Conservation (phyloP, 1,139 yeast species). For the Debaryomycetaceae sp. region DNA sequence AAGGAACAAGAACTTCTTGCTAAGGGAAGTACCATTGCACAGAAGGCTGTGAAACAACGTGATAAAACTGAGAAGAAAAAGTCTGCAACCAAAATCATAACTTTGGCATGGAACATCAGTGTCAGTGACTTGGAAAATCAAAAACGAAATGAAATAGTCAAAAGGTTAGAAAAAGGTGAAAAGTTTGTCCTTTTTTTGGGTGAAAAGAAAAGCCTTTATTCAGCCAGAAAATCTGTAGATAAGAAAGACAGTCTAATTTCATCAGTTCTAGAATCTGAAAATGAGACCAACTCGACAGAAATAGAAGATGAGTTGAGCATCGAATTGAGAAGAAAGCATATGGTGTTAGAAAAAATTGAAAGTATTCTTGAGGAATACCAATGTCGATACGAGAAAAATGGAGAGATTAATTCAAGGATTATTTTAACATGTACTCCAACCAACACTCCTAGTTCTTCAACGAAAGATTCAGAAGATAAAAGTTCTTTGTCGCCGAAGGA, state of each 20-base stretch:
- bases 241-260: constrained; percentile 12
- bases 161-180: constrained; percentile 31
- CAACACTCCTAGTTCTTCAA: constrained; percentile 1
- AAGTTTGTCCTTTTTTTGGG: constrained; percentile 30
- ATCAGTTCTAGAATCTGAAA: constrained; percentile 8
- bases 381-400: constrained; percentile 29
- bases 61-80: constrained; percentile 34
- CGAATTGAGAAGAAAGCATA: constrained; percentile 30
- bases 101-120: constrained; percentile 40
- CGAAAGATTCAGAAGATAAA: constrained; percentile 4
- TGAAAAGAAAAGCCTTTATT: constrained; percentile 16
- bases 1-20: constrained; percentile 32
- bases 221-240: constrained; percentile 15
- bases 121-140: constrained; percentile 38
- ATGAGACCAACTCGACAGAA: constrained; percentile 5
- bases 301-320: constrained; percentile 18
- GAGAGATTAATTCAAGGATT: constrained; percentile 22
- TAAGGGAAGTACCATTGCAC: constrained; percentile 33
- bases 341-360: constrained; percentile 24
- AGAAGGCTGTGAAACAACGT: constrained; percentile 25
- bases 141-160: constrained; percentile 32
- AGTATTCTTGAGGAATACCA: constrained; percentile 26
- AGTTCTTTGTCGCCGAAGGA: constrained; percentile 16
- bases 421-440: constrained; percentile 18
- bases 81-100: constrained; percentile 32